phyloP scores from a whole-genome alignment of 2,329 filamentous ascomycete species.

The Ophiostoma himal-ulmi region DNA sequence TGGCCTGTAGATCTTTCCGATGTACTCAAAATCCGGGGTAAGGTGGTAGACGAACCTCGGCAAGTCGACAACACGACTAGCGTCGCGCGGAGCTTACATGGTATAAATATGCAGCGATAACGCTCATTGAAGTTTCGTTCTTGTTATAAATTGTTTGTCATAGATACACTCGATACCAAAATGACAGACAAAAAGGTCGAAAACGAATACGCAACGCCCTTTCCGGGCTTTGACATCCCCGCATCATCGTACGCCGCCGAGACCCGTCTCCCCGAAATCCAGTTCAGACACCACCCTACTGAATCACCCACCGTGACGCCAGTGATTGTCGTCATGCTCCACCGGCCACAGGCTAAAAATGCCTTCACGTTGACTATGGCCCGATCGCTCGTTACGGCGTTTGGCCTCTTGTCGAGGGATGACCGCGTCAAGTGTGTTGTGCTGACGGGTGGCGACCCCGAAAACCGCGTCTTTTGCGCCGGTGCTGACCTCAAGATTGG shows the following conservation, averaged over 20 bases:
- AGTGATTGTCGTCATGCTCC: slow-evolving; percentile 57
- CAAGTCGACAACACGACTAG: background rate
- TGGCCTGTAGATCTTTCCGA: background rate
- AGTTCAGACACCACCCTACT: slow-evolving; percentile 45
- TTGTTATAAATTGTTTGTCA: background rate
- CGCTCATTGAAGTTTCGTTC: no score
- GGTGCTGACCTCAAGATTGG: slow-evolving; percentile 48
- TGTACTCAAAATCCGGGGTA: background rate
- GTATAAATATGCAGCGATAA: background rate
- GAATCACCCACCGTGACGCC: slow-evolving; percentile 51
- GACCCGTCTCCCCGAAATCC: slow-evolving; percentile 41
- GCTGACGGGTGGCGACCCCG: slow-evolving; percentile 46
- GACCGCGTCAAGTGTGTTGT: slow-evolving; percentile 50
- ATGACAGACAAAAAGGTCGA: background rate
- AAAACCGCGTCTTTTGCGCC: slow-evolving; percentile 50
- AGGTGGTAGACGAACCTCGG: background rate
- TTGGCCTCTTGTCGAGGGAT: slow-evolving; percentile 47
- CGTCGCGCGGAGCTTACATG: background rate
- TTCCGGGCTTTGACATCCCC: background rate
- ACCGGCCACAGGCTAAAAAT: slow-evolving; percentile 62
- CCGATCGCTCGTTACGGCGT: slow-evolving; percentile 51
- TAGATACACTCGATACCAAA: background rate
- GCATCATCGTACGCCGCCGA: slow-evolving; percentile 35
- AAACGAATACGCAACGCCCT: background rate
- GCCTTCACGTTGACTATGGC: slow-evolving; percentile 63